Base-by-base conservation (phyloP, 192 early-diverging fungal species). In the Hyaloraphidium curvatum region DNA sequence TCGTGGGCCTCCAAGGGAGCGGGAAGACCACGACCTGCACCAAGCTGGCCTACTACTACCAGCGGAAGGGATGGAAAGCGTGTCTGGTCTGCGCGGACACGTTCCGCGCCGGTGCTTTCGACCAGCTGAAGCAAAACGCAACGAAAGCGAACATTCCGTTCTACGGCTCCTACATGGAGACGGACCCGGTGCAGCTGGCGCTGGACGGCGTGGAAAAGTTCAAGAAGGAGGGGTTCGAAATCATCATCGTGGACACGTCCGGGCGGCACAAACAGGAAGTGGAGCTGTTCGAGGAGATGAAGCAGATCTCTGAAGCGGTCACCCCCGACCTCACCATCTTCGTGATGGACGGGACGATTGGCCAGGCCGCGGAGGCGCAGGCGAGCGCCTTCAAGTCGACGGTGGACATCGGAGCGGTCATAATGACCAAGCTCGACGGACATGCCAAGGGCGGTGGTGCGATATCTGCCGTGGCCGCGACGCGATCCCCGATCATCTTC, bases 381-480 rank as follows among this genome's bases (percentile, higher is more conserved):
- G 91, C 92, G 17, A 68, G 75, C 54, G 91, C 88, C 30, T 96
- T 96, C 55, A 84, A 86, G 55, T 83, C 91, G 62, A 81, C 86
- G 11, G 86, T 90, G 16, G 73, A 87, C 39, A 82, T 96, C 43
- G 92, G 92, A 51, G 92, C 91, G 2, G 90, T 96, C 40, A 83
- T 96, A 59, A 89, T 96, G 28, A 96, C 92, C 40, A 96, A 96
- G 69, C 89, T 96, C 86, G 92, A 96, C 63, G 92, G 92, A 17
- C 92, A 96, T 55, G 92, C 92, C 19, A 96, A 94, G 67, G 92
- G 92, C 62, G 92, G 92, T 64, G 92, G 92, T 71, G 92, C 92
- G 23, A 96, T 96, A 37, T 92, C 89, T 30, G 92, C 92, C 30
- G 92, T 96, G 17, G 92, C 92, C 2, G 90, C 92, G 2, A 94